phyloP scores from a whole-genome alignment of 192 early-diverging fungal genomes.

The Backusella liffmaniae region DNA sequence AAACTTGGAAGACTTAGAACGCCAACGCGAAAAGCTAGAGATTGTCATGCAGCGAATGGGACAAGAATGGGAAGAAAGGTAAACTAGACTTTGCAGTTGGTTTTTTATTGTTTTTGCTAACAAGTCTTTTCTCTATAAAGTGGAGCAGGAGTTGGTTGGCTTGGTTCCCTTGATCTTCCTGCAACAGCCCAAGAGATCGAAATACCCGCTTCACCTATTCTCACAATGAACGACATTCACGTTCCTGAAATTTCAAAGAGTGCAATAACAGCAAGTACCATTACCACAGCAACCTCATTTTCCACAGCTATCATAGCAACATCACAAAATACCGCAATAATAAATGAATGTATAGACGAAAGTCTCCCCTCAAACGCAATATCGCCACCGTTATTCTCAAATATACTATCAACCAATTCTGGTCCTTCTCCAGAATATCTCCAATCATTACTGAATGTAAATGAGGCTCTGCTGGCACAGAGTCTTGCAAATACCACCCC shows the following conservation, averaged over 20 bases:
- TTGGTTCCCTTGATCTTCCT: slow-evolving; percentile 15
- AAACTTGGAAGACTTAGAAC: slow-evolving; percentile 32
- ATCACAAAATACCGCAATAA: background rate
- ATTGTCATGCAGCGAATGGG: slow-evolving; percentile 34
- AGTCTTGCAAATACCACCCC: slow-evolving; percentile 15
- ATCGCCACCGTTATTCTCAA: background rate
- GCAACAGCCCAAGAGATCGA: background rate
- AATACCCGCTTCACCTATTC: background rate
- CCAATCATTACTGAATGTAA: slow-evolving; percentile 22
- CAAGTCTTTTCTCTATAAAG: background rate
- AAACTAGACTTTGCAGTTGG: background rate
- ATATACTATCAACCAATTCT: background rate
- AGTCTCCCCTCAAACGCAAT: background rate
- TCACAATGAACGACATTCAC: background rate
- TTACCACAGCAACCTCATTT: background rate
- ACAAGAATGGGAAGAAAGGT: slow-evolving; percentile 43
- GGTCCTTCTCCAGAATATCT: slow-evolving; percentile 25
- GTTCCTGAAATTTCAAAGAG: background rate
- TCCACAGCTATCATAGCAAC: background rate
- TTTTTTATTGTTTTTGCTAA: background rate
- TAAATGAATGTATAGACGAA: background rate
- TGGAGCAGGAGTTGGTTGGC: slow-evolving; percentile 40
- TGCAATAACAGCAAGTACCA: background rate
- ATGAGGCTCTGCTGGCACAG: slow-evolving; percentile 30
- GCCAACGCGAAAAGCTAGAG: slow-evolving; percentile 29